Base-by-base conservation (phyloP, 164 flowering plant species). In the Aristolochia fimbriata region DNA sequence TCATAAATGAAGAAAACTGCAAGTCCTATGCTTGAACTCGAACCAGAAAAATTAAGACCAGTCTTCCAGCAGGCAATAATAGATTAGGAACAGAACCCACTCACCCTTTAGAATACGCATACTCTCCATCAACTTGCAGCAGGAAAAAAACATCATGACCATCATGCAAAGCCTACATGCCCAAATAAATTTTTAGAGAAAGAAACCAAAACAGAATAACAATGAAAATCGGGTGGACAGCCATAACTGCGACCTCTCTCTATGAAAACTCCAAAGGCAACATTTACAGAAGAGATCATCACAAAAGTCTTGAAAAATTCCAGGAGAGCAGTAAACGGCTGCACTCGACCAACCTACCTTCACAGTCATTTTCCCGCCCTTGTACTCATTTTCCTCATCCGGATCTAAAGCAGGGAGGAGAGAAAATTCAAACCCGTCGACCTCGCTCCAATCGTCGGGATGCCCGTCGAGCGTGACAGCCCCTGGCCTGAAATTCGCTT, bases 361-460 rank as follows among this genome's bases (percentile, higher is more conserved):
- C 54, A 92, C 80, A 54, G 74, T 84, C 87, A 87, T 80, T 60
- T 84, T 81, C 21, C 98, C 96, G 48, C 76, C 90, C 62, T 65
- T 68, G 54, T 87, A 89, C 43, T 74, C 82, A 59, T 89, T 70
- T 13, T 89, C 98, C 16, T 65, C 76, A 70, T 89, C 84, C 25
- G 98, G 98, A 74, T 92, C 96, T 30, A 89, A 79, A 55, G 98
- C 98, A 46, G 98, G 98, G 16, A 82, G 83, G 41, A 92, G 83
- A 63, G 93, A 59, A 69, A 87, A 87, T 50, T 89, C 88, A 60
- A 66, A 80, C 53, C 91, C 98, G 65, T 84, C 84, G 65, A 89
- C 69, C 66, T 76, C 81, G 14, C 57, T 67, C 98, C 96, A 92
- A 47, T 92, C 98, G 25, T 87, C 89, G 4, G 81, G 75, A 68